These are phyloP conservation scores for Avena sativa DNA, from an alignment of 176 grass and related monocot genomes.

Conservation along the genomic window DNA sequence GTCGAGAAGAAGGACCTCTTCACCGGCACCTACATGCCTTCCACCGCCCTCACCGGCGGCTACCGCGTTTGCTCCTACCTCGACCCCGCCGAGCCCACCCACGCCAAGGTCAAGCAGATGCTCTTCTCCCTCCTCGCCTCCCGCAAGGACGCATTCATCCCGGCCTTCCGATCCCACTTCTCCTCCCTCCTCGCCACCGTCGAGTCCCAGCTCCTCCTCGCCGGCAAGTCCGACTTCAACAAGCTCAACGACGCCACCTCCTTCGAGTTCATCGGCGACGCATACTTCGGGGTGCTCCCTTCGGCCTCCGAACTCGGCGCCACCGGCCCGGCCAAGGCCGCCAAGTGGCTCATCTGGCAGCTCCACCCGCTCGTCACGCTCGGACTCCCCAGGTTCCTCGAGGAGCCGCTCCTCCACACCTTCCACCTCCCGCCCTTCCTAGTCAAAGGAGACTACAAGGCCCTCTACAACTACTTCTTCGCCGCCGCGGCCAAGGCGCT, in stretches of 20 bases:
- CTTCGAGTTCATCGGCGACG: slow-evolving; percentile 74
- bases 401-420: slow-evolving; percentile 71
- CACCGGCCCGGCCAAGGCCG: slow-evolving; percentile 41
- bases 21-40: slow-evolving; percentile 74
- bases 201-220: slow-evolving; percentile 46
- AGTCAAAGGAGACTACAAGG: slow-evolving; percentile 55
- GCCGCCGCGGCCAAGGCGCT: slow-evolving; percentile 30
- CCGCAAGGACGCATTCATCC: slow-evolving; percentile 61
- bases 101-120: slow-evolving; percentile 70
- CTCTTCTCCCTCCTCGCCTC: slow-evolving; percentile 64
- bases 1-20: slow-evolving; percentile 78
- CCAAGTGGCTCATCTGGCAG: slow-evolving; percentile 71
- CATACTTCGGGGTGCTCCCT: slow-evolving; percentile 68
- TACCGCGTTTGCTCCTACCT: slow-evolving; percentile 78
- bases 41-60: slow-evolving; percentile 70
- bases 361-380: slow-evolving; percentile 59
- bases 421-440: slow-evolving; percentile 57
- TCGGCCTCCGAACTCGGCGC: slow-evolving; percentile 35
- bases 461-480: slow-evolving; percentile 61
- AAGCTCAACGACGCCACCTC: slow-evolving; percentile 63
- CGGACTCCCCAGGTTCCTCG: slow-evolving; percentile 59
- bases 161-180: slow-evolving; percentile 63
- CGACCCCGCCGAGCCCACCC: slow-evolving; percentile 69
- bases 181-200: slow-evolving; percentile 53
- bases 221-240: slow-evolving; percentile 62